Percentiles rank a stretch among this genome's conserved stretches.
phyloP scores from a whole-genome alignment of 2,329 filamentous ascomycete genomes.

The Aspergillus proliferans region DNA sequence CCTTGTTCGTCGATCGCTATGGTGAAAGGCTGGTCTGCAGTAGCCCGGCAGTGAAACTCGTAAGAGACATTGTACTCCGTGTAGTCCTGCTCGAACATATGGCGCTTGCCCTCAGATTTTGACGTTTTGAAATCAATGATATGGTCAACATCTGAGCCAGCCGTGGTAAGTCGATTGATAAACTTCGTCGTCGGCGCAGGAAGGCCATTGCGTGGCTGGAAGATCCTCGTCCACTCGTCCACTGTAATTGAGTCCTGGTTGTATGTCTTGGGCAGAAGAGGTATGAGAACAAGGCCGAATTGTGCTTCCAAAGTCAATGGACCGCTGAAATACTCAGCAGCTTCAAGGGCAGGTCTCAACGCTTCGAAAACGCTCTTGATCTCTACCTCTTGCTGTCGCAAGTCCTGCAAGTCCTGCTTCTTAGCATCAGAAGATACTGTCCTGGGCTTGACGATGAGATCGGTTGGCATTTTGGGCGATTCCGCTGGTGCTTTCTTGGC shows the following conservation, averaged over 20 bases:
- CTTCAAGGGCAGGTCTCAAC: conserved; percentile 27
- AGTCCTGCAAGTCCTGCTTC: background rate
- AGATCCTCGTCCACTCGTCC: conserved; percentile 26
- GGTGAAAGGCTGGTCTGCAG: conserved; percentile 23
- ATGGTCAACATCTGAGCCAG: conserved; percentile 35
- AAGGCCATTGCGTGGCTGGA: conserved; percentile 24
- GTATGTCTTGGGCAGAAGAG: conserved; percentile 18
- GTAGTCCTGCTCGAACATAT: conserved; percentile 23
- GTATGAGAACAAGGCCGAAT: conserved; percentile 31
- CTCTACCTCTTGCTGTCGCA: background rate
- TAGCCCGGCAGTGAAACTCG: conserved; percentile 35
- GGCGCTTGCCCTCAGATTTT: conserved; percentile 9
- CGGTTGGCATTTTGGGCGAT: background rate
- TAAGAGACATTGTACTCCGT: conserved; percentile 23
- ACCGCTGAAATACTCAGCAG: conserved; percentile 30
- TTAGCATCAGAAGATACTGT: background rate
- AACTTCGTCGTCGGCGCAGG: conserved; percentile 27
- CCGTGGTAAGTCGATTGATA: conserved; percentile 32
- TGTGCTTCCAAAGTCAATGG: conserved; percentile 29
- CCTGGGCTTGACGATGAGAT: background rate
- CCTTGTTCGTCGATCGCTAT: conserved; percentile 30
- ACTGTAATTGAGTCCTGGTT: conserved; percentile 11
- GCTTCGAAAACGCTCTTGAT: conserved; percentile 21
- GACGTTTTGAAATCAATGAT: conserved; percentile 28
- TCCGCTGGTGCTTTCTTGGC: conserved; percentile 2